These are phyloP conservation scores for Aplosporella prunicola DNA, from an alignment of 2,329 filamentous ascomycete genomes.

Conservation along the genomic window DNA sequence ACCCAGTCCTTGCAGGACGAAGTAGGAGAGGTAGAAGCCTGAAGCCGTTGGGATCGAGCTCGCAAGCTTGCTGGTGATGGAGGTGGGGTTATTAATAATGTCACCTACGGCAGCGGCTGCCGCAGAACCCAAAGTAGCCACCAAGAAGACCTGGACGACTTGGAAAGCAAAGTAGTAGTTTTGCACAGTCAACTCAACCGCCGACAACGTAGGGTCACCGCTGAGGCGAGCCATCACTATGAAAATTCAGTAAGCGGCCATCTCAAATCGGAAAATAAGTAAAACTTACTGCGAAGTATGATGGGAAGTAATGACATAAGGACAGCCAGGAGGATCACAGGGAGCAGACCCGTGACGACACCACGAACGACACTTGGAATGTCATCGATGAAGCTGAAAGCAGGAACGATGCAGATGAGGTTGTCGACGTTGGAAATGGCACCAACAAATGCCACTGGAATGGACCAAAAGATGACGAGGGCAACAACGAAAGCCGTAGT, in stretches of 20 bases:
- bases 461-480: constrained; percentile 79
- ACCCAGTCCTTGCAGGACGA: constrained; percentile 81
- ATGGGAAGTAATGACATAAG: constrained; percentile 81
- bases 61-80: constrained; percentile 57
- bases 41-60: constrained; percentile 69
- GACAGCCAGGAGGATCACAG: constrained; percentile 66
- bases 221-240: constrained; percentile 70
- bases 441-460: constrained; percentile 71
- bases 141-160: constrained; percentile 83
- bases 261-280: no score
- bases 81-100: constrained; percentile 54
- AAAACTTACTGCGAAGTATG: constrained; percentile 41
- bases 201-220: constrained; percentile 69
- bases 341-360: constrained; percentile 75
- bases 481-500: constrained; percentile 64
- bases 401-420: constrained; percentile 54
- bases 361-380: constrained; percentile 66
- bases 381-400: constrained; percentile 62
- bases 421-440: constrained; percentile 74
- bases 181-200: constrained; percentile 80
- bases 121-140: constrained; percentile 73
- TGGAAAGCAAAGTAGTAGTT: constrained; percentile 88
- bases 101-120: constrained; percentile 53
- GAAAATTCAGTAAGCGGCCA: no score
- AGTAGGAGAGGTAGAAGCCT: constrained; percentile 94